Base-by-base conservation (phyloP, 345 rosid genomes). In the Citrus mangshanensis region DNA sequence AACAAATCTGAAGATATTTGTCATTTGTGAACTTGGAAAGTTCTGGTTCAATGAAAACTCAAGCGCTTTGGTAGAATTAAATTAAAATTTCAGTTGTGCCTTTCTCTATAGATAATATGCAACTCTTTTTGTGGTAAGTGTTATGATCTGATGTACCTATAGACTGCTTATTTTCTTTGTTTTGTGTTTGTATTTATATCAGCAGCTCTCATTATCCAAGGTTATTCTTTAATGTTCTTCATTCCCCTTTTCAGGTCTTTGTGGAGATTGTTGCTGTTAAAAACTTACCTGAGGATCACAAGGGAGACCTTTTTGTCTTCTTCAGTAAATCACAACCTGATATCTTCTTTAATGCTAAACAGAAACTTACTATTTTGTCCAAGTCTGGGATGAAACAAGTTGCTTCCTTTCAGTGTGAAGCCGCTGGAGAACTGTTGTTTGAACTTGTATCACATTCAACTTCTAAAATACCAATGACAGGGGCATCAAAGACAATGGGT, bases 331-430 rank as follows among this genome's bases (percentile, higher is more conserved):
- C 90, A 19, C 90, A 89, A 68, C 92, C 91, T 16, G 99, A 92
- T 87, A 58, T 75, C 32, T 82, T 90, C 80, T 90, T 89, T 78
- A 85, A 89, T 81, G 85, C 84, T 61, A 93, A 93, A 83, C 85
- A 79, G 70, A 90, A 77, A 72, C 84, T 89, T 76, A 87, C 86
- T 4, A 78, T 95, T 70, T 80, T 83, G 19, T 93, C 97, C 3
- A 88, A 89, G 84, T 82, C 94, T 14, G 83, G 87, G 55, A 82
- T 83, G 82, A 94, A 93, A 87, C 89, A 89, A 79, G 89, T 91
- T 77, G 91, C 93, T 79, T 83, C 88, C 4, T 91, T 96, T 82
- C 91, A 83, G 30, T 93, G 99, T 87, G 95, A 96, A 58, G 90
- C 95, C 6, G 84, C 74, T 30, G 99, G 98, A 70, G 89, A 96